Evolutionary conservation across 441 rosid species (phyloP).

Genomic region (Corymbia calophylla): DNA sequence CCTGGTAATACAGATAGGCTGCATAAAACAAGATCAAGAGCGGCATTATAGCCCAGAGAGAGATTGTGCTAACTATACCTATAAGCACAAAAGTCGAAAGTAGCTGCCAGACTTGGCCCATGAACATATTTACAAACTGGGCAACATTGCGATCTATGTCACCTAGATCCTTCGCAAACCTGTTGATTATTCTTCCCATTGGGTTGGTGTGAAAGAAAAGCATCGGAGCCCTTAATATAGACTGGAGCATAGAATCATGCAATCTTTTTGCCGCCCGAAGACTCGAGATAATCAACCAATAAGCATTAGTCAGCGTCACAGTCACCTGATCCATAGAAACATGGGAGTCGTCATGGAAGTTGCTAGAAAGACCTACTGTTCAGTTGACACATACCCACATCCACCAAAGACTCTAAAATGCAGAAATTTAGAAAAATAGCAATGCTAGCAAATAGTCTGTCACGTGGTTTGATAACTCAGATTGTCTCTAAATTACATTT

Average conservation of each 20-base stretch:
- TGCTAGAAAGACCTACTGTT: neutral
- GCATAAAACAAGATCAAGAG: conserved; percentile 87
- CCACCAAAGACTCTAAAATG: neutral
- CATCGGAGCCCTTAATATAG: conserved; percentile 98
- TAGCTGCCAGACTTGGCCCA: conserved; percentile 79
- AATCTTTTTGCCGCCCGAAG: conserved; percentile 79
- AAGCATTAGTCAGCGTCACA: conserved; percentile 82
- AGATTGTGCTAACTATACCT: conserved; percentile 95
- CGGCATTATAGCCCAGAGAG: conserved; percentile 99
- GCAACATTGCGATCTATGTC: conserved; percentile 95
- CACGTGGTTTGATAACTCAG: neutral
- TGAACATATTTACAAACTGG: conserved; percentile 66
- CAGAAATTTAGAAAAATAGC: neutral
- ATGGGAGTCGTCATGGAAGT: neutral
- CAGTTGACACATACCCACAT: neutral
- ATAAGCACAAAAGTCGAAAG: conserved; percentile 90
- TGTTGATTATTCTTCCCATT: conserved; percentile 85
- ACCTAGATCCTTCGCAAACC: conserved; percentile 96
- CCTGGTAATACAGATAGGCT: conserved; percentile 97
- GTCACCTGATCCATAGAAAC: conserved; percentile 45
- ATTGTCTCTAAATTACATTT: neutral
- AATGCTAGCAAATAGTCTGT: neutral
- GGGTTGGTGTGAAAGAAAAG: conserved; percentile 97
- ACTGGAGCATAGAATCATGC: conserved; percentile 90
- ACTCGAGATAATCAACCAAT: conserved; percentile 86